Conservation (phyloP, 2,329 filamentous ascomycete genomes). For the Trichoderma hamatum region DNA sequence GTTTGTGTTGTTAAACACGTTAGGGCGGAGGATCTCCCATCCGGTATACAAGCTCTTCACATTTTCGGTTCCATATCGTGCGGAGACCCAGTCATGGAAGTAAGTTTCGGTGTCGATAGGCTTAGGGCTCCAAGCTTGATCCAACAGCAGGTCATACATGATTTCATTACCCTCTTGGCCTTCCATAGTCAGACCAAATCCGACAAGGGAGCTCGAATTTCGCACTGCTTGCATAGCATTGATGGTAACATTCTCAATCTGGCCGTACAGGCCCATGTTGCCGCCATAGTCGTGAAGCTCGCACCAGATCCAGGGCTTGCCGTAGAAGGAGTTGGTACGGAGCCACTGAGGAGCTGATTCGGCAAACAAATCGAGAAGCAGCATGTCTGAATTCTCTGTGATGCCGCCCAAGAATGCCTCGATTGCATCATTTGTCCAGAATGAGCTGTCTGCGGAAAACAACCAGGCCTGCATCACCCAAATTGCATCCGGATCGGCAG, state of each 20-base stretch:
- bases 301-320: slow-evolving; percentile 59
- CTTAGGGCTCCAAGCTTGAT: slow-evolving; percentile 51
- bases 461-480: slow-evolving; percentile 59
- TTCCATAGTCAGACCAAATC: slow-evolving; percentile 53
- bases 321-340: slow-evolving; percentile 52
- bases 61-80: slow-evolving; percentile 43
- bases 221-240: slow-evolving; percentile 49
- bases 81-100: slow-evolving; percentile 50
- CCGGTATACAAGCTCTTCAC: slow-evolving; percentile 43
- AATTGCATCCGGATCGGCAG: slow-evolving; percentile 50
- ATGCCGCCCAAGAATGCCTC: slow-evolving; percentile 55
- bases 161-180: slow-evolving; percentile 58
- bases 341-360: slow-evolving; percentile 55
- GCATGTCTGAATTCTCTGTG: slow-evolving; percentile 47
- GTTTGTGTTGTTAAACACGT: slow-evolving; percentile 54
- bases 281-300: slow-evolving; percentile 55
- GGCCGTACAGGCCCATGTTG: slow-evolving; percentile 54
- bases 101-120: slow-evolving; percentile 50
- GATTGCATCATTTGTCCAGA: slow-evolving; percentile 50
- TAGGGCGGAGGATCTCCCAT: slow-evolving; percentile 50
- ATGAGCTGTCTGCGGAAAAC: slow-evolving; percentile 48
- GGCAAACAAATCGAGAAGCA: slow-evolving; percentile 55
- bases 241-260: slow-evolving; percentile 52
- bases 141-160: slow-evolving; percentile 53
- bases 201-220: slow-evolving; percentile 47